Percentiles rank a stretch among this genome's conserved stretches.
phyloP scores from a whole-genome alignment of 148 eudicot species.

The Spergularia marina region DNA sequence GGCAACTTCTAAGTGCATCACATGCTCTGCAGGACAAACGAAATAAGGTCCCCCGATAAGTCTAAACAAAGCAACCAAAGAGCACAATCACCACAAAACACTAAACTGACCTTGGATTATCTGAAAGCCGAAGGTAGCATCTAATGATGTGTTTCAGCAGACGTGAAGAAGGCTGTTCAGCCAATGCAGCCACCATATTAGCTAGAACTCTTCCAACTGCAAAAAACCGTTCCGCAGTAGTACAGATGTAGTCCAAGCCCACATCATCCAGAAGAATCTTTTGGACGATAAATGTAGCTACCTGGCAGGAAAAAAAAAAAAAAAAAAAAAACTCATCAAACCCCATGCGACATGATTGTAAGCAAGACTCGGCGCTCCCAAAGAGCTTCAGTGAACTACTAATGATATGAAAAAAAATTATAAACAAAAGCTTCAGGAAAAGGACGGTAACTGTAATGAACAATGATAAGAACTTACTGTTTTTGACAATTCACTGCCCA shows the following conservation, averaged over 20 bases:
- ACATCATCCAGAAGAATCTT: conserved; percentile 94
- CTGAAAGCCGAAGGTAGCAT: conserved; percentile 88
- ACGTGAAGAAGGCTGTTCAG: conserved; percentile 88
- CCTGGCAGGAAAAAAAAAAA: conserved; percentile 43
- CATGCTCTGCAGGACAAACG: conserved; percentile 60
- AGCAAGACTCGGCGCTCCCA: not conserved
- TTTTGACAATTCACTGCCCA: conserved; percentile 96
- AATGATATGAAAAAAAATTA: not conserved
- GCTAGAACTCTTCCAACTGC: conserved; percentile 91
- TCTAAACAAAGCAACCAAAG: conserved; percentile 5
- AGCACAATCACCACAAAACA: not conserved
- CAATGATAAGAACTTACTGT: conserved; percentile 51
- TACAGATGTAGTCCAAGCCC: conserved; percentile 96
- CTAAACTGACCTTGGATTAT: conserved; percentile 63
- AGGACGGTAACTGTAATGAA: not conserved
- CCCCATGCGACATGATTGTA: not conserved
- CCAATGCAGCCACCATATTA: conserved; percentile 86
- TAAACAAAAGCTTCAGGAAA: not conserved
- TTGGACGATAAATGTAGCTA: conserved; percentile 95
- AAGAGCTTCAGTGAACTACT: not conserved
- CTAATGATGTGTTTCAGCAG: conserved; percentile 86
- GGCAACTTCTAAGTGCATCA: conserved; percentile 80
- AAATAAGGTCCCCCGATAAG: not conserved
- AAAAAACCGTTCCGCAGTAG: conserved; percentile 95
- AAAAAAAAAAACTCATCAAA: not conserved